Conservation (phyloP, 2,329 filamentous ascomycete genomes). For the Colletotrichum sp. region DNA sequence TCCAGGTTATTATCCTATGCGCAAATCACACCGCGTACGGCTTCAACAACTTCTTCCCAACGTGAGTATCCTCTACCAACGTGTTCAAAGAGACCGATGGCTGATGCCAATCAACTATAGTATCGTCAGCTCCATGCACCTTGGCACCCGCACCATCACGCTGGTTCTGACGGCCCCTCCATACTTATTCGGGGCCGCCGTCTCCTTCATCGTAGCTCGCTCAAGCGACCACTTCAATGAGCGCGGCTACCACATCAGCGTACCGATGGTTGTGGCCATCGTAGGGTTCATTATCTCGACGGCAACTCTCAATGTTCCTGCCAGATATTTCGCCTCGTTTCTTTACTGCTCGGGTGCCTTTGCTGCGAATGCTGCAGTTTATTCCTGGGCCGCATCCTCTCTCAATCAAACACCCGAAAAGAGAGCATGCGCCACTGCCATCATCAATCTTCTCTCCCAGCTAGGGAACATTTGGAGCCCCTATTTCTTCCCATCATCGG, state of each 20-base stretch:
- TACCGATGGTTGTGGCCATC: constrained; percentile 44
- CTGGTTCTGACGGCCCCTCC: constrained; percentile 31
- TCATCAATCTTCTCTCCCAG: constrained; percentile 39
- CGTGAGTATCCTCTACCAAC: neutral
- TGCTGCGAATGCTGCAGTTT: constrained; percentile 33
- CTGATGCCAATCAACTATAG: neutral
- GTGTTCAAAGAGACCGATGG: neutral
- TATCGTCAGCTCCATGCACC: constrained; percentile 33
- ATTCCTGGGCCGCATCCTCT: constrained; percentile 35
- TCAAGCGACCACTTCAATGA: constrained; percentile 21
- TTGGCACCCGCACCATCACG: constrained; percentile 29
- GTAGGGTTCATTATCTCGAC: constrained; percentile 65
- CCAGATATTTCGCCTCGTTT: constrained; percentile 47
- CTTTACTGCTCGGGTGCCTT: constrained; percentile 30
- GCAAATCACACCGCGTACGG: constrained; percentile 24
- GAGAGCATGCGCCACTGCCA: constrained; percentile 34
- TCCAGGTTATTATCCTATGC: constrained; percentile 16
- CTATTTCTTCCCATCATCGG: constrained; percentile 37
- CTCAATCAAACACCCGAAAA: constrained; percentile 40
- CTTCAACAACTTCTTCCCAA: constrained; percentile 28
- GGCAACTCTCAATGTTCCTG: constrained; percentile 54
- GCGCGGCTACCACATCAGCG: constrained; percentile 21
- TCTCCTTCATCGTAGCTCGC: constrained; percentile 13
- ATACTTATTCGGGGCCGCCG: constrained; percentile 22
- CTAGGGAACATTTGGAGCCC: constrained; percentile 41